Percentiles rank a stretch among this genome's conserved stretches.
These are phyloP conservation scores for Phoma herbarum DNA, from an alignment of 2,329 filamentous ascomycete genomes.

Conservation along the genomic window DNA sequence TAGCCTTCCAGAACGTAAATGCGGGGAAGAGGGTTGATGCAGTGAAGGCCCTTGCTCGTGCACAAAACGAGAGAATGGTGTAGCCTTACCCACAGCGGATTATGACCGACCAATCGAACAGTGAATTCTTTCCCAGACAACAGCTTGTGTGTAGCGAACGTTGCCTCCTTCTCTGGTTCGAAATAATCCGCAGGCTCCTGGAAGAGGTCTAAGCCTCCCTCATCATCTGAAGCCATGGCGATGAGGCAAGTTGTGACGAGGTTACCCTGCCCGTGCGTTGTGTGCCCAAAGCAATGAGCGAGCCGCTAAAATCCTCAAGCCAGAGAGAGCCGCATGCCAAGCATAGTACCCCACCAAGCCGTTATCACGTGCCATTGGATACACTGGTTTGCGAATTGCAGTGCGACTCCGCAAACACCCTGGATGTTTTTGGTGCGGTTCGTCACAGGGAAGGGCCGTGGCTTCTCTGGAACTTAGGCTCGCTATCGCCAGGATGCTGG, in stretches of 20 bases:
- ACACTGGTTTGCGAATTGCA: slow-evolving; percentile 1
- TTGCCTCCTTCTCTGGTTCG: slow-evolving; percentile 77
- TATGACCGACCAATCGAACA: slow-evolving; percentile 84
- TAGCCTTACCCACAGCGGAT: slow-evolving; percentile 77
- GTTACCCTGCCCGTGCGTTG: slow-evolving; percentile 28
- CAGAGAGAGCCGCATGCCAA: slow-evolving; percentile 19
- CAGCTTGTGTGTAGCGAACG: slow-evolving; percentile 75
- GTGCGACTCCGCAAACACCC: background rate
- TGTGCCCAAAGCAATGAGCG: slow-evolving; percentile 21
- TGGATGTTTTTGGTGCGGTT: background rate
- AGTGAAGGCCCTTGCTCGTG: slow-evolving; percentile 8
- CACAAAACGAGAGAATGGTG: slow-evolving; percentile 10
- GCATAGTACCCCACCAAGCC: slow-evolving; percentile 2
- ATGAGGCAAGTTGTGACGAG: slow-evolving; percentile 23
- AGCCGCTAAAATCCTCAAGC: slow-evolving; percentile 16
- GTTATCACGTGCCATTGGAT: slow-evolving; percentile 11
- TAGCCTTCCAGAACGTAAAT: slow-evolving; percentile 5
- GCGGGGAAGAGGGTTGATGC: slow-evolving; percentile 1
- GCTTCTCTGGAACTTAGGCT: background rate
- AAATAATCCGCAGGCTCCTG: slow-evolving; percentile 83
- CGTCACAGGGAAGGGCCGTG: slow-evolving; percentile 1
- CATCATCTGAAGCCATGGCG: slow-evolving; percentile 42
- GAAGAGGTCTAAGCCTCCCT: slow-evolving; percentile 68
- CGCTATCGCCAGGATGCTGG: background rate
- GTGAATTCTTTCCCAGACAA: slow-evolving; percentile 70